Percentiles rank a stretch among this genome's conserved stretches.
Conservation (phyloP, 768 basidiomycete genomes). For the Sporobolomyces pararoseus region DNA sequence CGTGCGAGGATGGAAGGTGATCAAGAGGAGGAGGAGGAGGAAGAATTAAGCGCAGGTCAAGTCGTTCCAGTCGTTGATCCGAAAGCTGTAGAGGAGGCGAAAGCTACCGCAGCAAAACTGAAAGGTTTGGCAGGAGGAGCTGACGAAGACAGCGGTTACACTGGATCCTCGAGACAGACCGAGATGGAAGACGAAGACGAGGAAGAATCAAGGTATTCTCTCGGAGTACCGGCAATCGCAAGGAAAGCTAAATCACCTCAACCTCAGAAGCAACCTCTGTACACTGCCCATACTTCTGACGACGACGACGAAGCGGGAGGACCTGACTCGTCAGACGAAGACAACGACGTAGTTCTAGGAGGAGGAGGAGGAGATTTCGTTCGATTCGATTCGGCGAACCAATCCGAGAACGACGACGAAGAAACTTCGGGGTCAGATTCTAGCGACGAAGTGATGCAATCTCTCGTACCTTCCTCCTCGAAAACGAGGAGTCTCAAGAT, state of each 20-base stretch:
- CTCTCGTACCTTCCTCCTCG: not conserved
- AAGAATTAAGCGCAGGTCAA: not conserved
- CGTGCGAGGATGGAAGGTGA: not conserved
- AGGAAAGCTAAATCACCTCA: not conserved
- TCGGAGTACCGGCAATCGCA: constrained; percentile 15
- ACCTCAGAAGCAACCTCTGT: not conserved
- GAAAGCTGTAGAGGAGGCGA: constrained; percentile 10
- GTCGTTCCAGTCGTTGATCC: not conserved
- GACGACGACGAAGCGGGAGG: not conserved
- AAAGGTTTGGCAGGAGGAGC: not conserved
- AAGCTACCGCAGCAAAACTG: constrained; percentile 7
- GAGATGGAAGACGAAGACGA: constrained; percentile 15
- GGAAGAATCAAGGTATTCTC: constrained; percentile 37
- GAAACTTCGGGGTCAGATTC: not conserved
- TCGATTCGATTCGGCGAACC: not conserved
- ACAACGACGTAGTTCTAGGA: constrained; percentile 29
- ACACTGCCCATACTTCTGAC: not conserved
- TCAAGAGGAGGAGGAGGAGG: not conserved
- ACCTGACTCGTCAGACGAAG: constrained; percentile 4
- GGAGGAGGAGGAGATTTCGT: constrained; percentile 34
- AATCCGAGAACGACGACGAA: constrained; percentile 1
- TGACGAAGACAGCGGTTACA: constrained; percentile 17
- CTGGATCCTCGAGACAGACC: not conserved
- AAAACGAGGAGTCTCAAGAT: no score
- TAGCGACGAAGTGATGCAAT: constrained; percentile 16